Evolutionary conservation across 805 yeast genomes (phyloP).

Genomic region (Candida michaelii): DNA sequence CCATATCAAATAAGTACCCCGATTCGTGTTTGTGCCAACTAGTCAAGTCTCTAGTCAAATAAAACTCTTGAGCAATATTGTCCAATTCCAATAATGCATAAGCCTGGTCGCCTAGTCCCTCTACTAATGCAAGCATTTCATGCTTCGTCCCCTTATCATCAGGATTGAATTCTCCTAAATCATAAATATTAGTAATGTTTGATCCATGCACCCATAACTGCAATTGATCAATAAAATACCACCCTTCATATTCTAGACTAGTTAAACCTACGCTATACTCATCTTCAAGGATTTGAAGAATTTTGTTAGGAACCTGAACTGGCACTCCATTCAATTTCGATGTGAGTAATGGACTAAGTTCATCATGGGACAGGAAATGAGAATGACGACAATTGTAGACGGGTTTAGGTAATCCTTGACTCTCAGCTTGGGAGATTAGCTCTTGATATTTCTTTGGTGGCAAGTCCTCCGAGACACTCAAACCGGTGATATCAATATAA

Average conservation of each 20-base stretch:
- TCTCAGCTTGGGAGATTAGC: constrained; percentile 9
- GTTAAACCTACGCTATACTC: constrained; percentile 21
- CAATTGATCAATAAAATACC: constrained; percentile 20
- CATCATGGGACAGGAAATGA: constrained; percentile 50
- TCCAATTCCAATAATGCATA: constrained; percentile 10
- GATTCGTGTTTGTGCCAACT: constrained; percentile 24
- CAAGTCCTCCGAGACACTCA: constrained; percentile 16
- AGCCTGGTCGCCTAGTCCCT: constrained; percentile 10
- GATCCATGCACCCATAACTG: constrained; percentile 20
- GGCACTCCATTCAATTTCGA: constrained; percentile 54
- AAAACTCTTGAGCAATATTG: constrained; percentile 13
- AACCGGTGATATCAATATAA: constrained; percentile 35
- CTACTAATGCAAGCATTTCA: constrained; percentile 15
- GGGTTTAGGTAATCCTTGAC: constrained; percentile 13
- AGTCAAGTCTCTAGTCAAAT: constrained; percentile 21
- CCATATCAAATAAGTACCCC: constrained; percentile 15
- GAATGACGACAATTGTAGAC: constrained; percentile 52
- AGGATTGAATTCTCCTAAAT: constrained; percentile 2
- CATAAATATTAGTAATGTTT: constrained; percentile 8
- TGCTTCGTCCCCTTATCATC: constrained; percentile 2
- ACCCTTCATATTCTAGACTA: constrained; percentile 17
- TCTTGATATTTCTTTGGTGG: constrained; percentile 16
- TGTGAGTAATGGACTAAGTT: constrained; percentile 50
- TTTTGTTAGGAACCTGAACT: constrained; percentile 19
- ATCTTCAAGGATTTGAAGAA: constrained; percentile 18